Base-by-base conservation (phyloP, 345 rosid genomes). In the Acer yangbiense region DNA sequence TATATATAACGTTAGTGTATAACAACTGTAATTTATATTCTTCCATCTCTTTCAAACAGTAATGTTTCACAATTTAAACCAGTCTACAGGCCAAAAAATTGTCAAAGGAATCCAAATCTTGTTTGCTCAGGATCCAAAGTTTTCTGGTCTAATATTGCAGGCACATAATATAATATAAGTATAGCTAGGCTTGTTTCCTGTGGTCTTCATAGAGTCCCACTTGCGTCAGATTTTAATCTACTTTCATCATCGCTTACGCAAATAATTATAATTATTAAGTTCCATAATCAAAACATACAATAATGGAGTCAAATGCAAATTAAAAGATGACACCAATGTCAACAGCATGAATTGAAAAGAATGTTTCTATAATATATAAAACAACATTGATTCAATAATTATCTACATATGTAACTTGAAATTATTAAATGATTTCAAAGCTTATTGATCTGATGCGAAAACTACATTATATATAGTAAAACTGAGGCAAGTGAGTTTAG, bases 191-290 rank as follows among this genome's bases (percentile, higher is more conserved):
- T 13, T 25, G 60, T 9, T 58, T 64, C 20, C 6, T 35, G 39
- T 6, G 27, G 76, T 76, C 68, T 71, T 71, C 67, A 64, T 65
- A 54, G 74, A 54, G 74, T 69, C 71, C 69, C 17, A 44, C 44
- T 69, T 73, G 74, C 84, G 77, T 83, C 78, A 83, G 25, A 6
- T 71, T 74, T 65, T 72, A 43, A 63, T 65, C 69, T 14, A 48
- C 46, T 82, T 82, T 52, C 89, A 86, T 82, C 89, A 84, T 68
- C 77, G 84, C 87, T 86, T 84, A 84, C 87, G 86, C 72, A 55
- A 35, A 35, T 35, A 6, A 17, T 17, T 13, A 27, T 41, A 64
- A 55, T 35, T 27, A 20, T 64, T 8, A 63, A 68, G 62, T 11
- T n/a, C 16, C 7, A 73, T 43, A 43, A 66, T 21, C 6, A 39